Evolutionary conservation across 1,139 yeast genomes (phyloP), one percentile per base, ranked within the genome.

Genomic region (Nadsonia starkeyi-henricii): DNA sequence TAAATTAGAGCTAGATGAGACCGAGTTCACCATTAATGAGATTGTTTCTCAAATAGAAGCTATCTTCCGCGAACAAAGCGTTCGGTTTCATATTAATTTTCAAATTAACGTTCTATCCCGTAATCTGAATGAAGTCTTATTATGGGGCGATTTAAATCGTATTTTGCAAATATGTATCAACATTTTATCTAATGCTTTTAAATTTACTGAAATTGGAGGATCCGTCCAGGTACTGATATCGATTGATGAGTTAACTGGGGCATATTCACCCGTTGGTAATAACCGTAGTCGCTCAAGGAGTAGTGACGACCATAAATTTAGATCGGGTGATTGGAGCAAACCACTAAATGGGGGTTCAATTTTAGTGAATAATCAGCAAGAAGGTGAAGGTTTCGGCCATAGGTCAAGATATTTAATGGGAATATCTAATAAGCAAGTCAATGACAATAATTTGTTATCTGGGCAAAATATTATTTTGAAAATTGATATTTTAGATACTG

Each of bases 101-200:
- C 51, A 54, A 1, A 58, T 67, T n/a, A 54, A 53, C 60, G 78
- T 52, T 66, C 85, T 57, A 72, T 76, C 61, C 7, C 54, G 52
- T 15, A 55, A 57, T 12, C 54, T 66, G 39, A 50, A 54, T 12
- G 52, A 55, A 4, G 72, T 83, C 67, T 75, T 85, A 2, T 65
- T 88, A 5, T 77, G 73, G 64, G 97, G 96, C 2, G 98, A 91
- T 63, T 79, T 93, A n/a, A 89, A 89, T 64, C 73, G 97, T 60
- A 85, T 91, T 46, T 78, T 88, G 51, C 98, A 91, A 63, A 82
- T 91, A 50, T 82, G 88, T 2, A 89, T 91, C 88, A 91, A 91
- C 58, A 69, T 91, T 52, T 93, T 89, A 5, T 84, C 95, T 21
- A 89, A 86, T 63, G 82, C 95, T 1, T 70, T 91, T 54, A 91